phyloP scores from a whole-genome alignment of 2,329 filamentous ascomycete genomes.

The Sphaerulina musiva region DNA sequence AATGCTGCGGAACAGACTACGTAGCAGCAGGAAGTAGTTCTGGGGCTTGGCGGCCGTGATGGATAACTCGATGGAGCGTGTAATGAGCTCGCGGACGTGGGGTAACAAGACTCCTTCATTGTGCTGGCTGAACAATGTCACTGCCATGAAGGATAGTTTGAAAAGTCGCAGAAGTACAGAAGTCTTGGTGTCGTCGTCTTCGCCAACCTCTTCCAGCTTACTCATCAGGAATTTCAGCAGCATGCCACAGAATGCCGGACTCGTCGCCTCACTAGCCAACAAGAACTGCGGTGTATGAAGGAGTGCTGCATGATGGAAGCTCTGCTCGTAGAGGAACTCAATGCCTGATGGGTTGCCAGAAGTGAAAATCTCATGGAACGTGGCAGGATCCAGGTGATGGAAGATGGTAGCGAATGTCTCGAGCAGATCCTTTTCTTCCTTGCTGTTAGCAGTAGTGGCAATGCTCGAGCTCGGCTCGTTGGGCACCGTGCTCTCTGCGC shows the following conservation, averaged over 20 bases:
- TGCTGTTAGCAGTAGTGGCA: conserved; percentile 62
- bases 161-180: conserved; percentile 90
- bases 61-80: conserved; percentile 91
- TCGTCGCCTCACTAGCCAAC: conserved; percentile 96
- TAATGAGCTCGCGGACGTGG: conserved; percentile 94
- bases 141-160: conserved; percentile 98
- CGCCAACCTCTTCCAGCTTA: conserved; percentile 89
- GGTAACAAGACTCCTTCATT: conserved; percentile 94
- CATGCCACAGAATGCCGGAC: conserved; percentile 96
- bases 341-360: conserved; percentile 57
- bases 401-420: conserved; percentile 98
- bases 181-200: conserved; percentile 82
- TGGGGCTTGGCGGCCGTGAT: conserved; percentile 95
- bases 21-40: conserved; percentile 92
- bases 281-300: conserved; percentile 97
- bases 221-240: conserved; percentile 95
- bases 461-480: conserved; percentile 72
- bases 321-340: conserved; percentile 91
- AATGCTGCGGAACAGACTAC: conserved; percentile 92
- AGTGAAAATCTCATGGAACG: conserved; percentile 90
- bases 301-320: conserved; percentile 90
- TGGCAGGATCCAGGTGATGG: conserved; percentile 95
- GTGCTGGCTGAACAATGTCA: conserved; percentile 87
- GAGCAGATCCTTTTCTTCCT: conserved; percentile 94
- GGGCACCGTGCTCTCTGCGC: conserved; percentile 64